These are phyloP conservation scores for Xanthoparmelia taractica DNA, from an alignment of 495 filamentous ascomycete species.

Conservation along the genomic window DNA sequence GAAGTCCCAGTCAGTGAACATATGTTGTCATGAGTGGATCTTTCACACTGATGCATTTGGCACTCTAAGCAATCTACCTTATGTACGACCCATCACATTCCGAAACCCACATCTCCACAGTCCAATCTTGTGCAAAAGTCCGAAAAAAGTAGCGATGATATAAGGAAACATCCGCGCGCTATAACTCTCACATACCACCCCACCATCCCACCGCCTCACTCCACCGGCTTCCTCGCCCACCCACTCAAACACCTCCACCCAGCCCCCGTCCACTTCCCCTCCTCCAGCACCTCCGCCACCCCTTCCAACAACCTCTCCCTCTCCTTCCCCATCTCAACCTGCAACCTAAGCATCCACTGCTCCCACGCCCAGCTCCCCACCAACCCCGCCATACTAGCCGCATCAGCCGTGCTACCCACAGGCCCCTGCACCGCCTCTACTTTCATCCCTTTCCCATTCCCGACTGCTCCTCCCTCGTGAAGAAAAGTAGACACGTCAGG, in stretches of 20 bases:
- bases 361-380: constrained; percentile 93
- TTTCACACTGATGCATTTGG: too few relatives aligned
- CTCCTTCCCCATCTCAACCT: constrained; percentile 71
- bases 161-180: too few relatives aligned
- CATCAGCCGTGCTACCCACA: constrained; percentile 65
- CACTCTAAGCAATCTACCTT: too few relatives aligned
- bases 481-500: constrained; percentile 45
- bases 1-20: too few relatives aligned
- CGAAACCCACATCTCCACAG: too few relatives aligned
- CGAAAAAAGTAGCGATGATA: neutral
- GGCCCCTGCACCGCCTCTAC: constrained; percentile 58
- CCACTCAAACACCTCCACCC: constrained; percentile 84
- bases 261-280: constrained; percentile 67
- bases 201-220: neutral
- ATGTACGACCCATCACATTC: too few relatives aligned
- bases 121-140: too few relatives aligned
- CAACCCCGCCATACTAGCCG: constrained; percentile 67
- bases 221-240: constrained; percentile 77
- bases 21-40: too few relatives aligned
- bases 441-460: constrained; percentile 36
- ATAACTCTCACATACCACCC: too few relatives aligned
- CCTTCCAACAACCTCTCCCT: constrained; percentile 63
- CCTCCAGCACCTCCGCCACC: constrained; percentile 72
- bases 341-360: constrained; percentile 83
- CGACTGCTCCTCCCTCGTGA: constrained; percentile 38